These are phyloP conservation scores for Roridomyces roridus DNA, from an alignment of 768 basidiomycete genomes.

Conservation along the genomic window DNA sequence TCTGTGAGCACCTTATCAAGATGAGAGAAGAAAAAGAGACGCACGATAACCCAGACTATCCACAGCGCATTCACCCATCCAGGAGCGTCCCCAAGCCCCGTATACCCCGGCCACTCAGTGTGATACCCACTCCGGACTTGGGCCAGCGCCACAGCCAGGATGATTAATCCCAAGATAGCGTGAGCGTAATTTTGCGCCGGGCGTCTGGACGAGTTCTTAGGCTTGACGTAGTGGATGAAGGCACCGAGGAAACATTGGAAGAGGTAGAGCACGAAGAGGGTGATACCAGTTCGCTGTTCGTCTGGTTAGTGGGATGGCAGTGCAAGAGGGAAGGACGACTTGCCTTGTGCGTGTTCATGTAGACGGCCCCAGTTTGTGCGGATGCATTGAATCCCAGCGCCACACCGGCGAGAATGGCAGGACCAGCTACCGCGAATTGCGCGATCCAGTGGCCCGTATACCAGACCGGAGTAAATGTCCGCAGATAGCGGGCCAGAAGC, in stretches of 20 bases:
- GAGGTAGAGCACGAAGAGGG: slow-evolving; percentile 55
- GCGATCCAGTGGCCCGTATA: slow-evolving; percentile 58
- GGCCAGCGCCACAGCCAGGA: slow-evolving; percentile 55
- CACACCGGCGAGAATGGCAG: slow-evolving; percentile 48
- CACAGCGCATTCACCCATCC: slow-evolving; percentile 46
- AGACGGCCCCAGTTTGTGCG: slow-evolving; percentile 37
- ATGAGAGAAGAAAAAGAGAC: slow-evolving; percentile 7
- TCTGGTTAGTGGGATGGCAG: neutral
- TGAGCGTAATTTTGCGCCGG: slow-evolving; percentile 66
- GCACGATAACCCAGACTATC: slow-evolving; percentile 57
- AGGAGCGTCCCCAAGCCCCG: slow-evolving; percentile 47
- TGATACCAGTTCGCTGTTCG: slow-evolving; percentile 53
- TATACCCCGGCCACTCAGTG: slow-evolving; percentile 54
- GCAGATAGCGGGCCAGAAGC: slow-evolving; percentile 57
- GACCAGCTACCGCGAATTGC: slow-evolving; percentile 55
- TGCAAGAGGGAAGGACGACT: neutral
- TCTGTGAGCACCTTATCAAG: neutral
- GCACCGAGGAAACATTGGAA: slow-evolving; percentile 57
- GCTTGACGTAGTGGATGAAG: slow-evolving; percentile 60
- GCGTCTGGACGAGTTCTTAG: slow-evolving; percentile 38
- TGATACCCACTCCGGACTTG: slow-evolving; percentile 55
- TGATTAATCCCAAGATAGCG: slow-evolving; percentile 56
- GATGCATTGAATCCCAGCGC: slow-evolving; percentile 51
- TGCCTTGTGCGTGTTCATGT: slow-evolving; percentile 58
- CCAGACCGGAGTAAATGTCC: slow-evolving; percentile 57